A percentile compares a stretch with the other conserved stretches of the same genome.
Evolutionary conservation across 148 eudicot genomes (phyloP).

Genomic region (Mesembryanthemum crystallinum): DNA sequence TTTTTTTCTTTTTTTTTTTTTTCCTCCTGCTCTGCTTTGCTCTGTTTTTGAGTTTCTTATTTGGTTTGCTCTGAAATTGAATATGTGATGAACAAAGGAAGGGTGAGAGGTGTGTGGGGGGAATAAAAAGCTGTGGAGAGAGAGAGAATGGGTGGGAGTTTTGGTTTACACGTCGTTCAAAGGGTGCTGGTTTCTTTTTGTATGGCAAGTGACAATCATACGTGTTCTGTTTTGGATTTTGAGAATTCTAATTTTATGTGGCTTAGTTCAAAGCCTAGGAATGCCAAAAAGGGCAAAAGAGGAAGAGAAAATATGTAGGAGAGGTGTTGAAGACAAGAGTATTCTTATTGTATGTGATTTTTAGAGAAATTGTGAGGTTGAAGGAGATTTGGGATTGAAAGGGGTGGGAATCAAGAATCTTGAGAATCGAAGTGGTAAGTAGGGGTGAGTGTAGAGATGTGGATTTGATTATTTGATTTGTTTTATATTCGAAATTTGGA

Average conservation of each 20-base stretch:
- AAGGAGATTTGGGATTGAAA: constrained; percentile 33
- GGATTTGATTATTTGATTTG: no score
- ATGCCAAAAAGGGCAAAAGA: not conserved
- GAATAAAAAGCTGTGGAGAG: not conserved
- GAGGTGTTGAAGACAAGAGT: constrained; percentile 10
- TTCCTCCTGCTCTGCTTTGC: not conserved
- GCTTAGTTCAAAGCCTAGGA: constrained; percentile 25
- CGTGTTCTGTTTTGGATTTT: constrained; percentile 42
- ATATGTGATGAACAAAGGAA: not conserved
- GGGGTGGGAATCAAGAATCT: no score
- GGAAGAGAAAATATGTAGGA: not conserved
- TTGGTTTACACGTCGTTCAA: constrained; percentile 41
- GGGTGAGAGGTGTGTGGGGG: constrained; percentile 14
- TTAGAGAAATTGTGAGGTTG: constrained; percentile 32
- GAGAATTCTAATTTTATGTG: constrained; percentile 39
- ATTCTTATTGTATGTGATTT: constrained; percentile 14
- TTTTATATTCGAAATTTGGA: no score
- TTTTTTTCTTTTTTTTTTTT: not conserved
- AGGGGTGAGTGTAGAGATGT: no score
- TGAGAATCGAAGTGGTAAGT: no score
- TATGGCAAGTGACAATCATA: constrained; percentile 49
- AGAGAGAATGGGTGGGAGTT: constrained; percentile 31
- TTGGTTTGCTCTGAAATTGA: not conserved
- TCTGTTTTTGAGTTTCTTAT: not conserved
- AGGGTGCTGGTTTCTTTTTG: constrained; percentile 15